phyloP scores from a whole-genome alignment of 2,329 filamentous ascomycete genomes.

The Botrytis squamosa region DNA sequence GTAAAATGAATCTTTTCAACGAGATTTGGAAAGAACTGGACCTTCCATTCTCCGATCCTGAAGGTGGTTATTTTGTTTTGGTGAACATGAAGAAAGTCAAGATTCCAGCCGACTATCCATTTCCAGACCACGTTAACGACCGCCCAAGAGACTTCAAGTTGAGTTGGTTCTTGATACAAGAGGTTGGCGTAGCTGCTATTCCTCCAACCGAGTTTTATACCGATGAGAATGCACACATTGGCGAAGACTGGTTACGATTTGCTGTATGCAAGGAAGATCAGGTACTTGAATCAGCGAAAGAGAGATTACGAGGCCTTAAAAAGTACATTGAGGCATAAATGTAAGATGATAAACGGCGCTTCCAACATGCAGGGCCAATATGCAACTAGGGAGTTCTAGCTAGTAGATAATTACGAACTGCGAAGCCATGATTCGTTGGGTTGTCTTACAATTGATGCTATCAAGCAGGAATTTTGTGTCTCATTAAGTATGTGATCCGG shows the following conservation, averaged over 20 bases:
- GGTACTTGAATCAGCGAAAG: slow-evolving; percentile 76
- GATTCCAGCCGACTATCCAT: slow-evolving; percentile 79
- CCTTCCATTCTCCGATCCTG: slow-evolving; percentile 67
- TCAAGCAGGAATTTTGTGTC: background rate
- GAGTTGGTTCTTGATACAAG: slow-evolving; percentile 94
- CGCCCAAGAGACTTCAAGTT: slow-evolving; percentile 92
- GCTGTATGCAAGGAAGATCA: slow-evolving; percentile 95
- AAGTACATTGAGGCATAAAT: slow-evolving; percentile 47
- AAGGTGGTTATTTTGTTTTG: slow-evolving; percentile 96
- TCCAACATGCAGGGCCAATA: background rate
- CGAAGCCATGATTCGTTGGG: background rate
- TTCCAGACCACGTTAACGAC: slow-evolving; percentile 82
- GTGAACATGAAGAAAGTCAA: slow-evolving; percentile 89
- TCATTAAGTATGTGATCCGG: background rate
- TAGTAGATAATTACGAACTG: background rate
- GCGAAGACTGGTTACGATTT: slow-evolving; percentile 90
- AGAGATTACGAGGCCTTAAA: slow-evolving; percentile 52
- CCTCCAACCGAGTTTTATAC: slow-evolving; percentile 98
- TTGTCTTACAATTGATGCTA: background rate
- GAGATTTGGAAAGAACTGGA: slow-evolving; percentile 72
- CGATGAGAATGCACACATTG: slow-evolving; percentile 75
- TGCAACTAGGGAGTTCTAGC: background rate
- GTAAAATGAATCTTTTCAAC: slow-evolving; percentile 85
- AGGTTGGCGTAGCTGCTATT: slow-evolving; percentile 92
- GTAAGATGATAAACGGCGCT: background rate